phyloP scores from a whole-genome alignment of 2,329 filamentous ascomycete genomes.

The Aureobasidium sp. region DNA sequence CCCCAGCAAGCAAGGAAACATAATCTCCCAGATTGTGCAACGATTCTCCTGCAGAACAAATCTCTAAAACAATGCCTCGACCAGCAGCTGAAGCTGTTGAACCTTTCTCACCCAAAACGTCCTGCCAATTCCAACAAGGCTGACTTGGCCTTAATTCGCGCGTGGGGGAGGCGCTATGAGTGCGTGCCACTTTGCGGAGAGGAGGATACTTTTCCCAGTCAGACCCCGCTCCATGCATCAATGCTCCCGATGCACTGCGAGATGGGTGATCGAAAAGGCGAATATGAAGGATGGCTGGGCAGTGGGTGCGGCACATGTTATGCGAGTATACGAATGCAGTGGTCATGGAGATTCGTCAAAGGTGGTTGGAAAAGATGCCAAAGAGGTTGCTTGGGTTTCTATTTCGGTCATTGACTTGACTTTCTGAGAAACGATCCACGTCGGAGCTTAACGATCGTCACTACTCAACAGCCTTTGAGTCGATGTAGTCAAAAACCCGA shows the following conservation, averaged over 20 bases:
- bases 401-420: slow-evolving; percentile 5
- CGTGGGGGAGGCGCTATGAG: not conserved
- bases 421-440: slow-evolving; percentile 2
- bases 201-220: not conserved
- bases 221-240: slow-evolving; percentile 2
- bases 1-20: not conserved
- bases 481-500: not conserved
- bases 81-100: not conserved
- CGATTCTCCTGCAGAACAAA: not conserved
- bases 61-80: not conserved
- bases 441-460: not conserved
- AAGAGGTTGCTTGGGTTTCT: not conserved
- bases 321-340: slow-evolving; percentile 4
- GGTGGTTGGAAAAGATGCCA: not conserved
- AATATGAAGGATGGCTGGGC: slow-evolving; percentile 4
- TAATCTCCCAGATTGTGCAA: not conserved
- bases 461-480: not conserved
- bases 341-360: slow-evolving; percentile 2
- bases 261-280: not conserved
- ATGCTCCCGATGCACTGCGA: not conserved
- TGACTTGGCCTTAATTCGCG: not conserved
- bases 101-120: not conserved
- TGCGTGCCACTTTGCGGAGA: slow-evolving; percentile 10
- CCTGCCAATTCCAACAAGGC: not conserved
- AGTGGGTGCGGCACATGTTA: slow-evolving; percentile 1